These are phyloP conservation scores for Tympanopsis confertula DNA, from an alignment of 2,329 filamentous ascomycete genomes.

Conservation along the genomic window DNA sequence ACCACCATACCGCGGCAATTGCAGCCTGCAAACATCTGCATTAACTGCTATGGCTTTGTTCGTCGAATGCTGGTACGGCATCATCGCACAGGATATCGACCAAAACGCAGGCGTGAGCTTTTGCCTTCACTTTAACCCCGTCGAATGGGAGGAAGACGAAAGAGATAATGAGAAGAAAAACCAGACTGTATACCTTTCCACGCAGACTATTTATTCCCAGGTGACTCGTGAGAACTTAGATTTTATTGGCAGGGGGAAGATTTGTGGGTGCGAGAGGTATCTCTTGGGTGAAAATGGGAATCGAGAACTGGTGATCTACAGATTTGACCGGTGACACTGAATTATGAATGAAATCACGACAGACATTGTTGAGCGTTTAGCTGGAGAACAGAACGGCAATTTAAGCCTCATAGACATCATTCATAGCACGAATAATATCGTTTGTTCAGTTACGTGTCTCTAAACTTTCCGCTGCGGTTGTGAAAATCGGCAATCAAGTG, in stretches of 20 bases:
- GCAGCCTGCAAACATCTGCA: constrained; percentile 18
- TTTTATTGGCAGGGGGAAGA: constrained; percentile 19
- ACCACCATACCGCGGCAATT: constrained; percentile 26
- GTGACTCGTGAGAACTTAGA: constrained; percentile 18
- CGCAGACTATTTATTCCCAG: constrained; percentile 10
- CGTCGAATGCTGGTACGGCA: constrained; percentile 2
- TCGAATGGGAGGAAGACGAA: background rate
- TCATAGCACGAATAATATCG: too few species aligned
- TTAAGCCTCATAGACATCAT: too few species aligned
- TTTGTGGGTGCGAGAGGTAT: constrained; percentile 24
- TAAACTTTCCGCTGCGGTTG: too few species aligned
- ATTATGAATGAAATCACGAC: too few species aligned
- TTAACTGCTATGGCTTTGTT: constrained; percentile 16
- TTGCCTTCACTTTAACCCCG: background rate
- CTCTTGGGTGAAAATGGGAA: constrained; percentile 24
- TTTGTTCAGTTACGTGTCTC: too few species aligned
- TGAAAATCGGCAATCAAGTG: too few species aligned
- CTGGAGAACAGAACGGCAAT: too few species aligned
- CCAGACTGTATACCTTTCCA: too few species aligned
- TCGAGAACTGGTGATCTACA: constrained; percentile 23
- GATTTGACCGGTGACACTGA: constrained; percentile 24
- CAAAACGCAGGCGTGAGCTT: background rate
- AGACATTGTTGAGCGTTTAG: too few species aligned
- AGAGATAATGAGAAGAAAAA: background rate
- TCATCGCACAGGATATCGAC: background rate